Percentiles rank a stretch among this genome's conserved stretches.
Evolutionary conservation across 306 rosid genomes (phyloP).

Genomic region (Ziziphus jujuba): DNA sequence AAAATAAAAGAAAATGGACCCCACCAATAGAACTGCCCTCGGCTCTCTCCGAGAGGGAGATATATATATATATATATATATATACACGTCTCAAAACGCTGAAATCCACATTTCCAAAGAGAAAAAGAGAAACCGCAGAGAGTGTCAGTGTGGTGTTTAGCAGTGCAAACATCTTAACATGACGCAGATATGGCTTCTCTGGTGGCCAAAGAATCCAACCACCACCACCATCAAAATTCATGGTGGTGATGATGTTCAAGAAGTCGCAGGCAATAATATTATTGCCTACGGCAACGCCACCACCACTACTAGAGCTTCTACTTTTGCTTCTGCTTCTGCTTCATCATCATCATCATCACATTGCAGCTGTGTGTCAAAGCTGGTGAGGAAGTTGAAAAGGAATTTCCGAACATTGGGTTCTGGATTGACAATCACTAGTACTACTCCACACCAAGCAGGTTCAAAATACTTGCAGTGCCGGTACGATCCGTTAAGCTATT

Average conservation of each 20-base stretch:
- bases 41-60: too few species aligned
- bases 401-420: constrained; percentile 24
- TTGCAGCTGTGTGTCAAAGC: constrained; percentile 33
- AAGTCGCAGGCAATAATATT: too few species aligned
- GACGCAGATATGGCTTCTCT: constrained; percentile 46
- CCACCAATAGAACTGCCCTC: too few species aligned
- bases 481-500: constrained; percentile 80
- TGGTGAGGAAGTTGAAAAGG: constrained; percentile 61
- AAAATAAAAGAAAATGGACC: too few species aligned
- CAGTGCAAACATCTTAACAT: not conserved
- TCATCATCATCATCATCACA: constrained; percentile 11
- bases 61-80: too few species aligned
- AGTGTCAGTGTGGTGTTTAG: too few species aligned
- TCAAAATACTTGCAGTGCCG: constrained; percentile 48
- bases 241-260: too few species aligned
- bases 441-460: constrained; percentile 12
- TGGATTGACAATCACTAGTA: constrained; percentile 4
- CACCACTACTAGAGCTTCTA: constrained; percentile 10
- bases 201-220: constrained; percentile 40
- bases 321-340: not conserved
- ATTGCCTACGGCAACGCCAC: too few species aligned
- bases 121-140: too few species aligned
- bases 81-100: too few species aligned
- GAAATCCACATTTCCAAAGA: too few species aligned
- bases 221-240: constrained; percentile 19